These are phyloP conservation scores for Epichloe brachyelytri DNA, from an alignment of 2,329 filamentous ascomycete species.

Conservation along the genomic window DNA sequence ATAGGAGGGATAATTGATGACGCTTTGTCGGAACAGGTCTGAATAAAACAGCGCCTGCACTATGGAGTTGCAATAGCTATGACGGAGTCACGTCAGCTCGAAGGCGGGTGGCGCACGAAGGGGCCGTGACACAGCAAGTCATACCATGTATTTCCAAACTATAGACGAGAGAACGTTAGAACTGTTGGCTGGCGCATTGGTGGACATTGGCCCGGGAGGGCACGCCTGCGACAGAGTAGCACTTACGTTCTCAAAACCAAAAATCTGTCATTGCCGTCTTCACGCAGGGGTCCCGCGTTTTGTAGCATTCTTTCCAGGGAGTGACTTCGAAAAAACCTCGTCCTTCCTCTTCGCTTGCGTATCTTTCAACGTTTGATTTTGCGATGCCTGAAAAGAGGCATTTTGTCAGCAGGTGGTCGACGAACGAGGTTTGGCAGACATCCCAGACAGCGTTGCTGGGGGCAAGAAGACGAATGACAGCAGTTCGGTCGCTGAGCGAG, in stretches of 20 bases:
- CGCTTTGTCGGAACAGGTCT: constrained; percentile 81
- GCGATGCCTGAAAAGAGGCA: constrained; percentile 27
- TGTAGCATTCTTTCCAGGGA: constrained; percentile 64
- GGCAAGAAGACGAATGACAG: not conserved
- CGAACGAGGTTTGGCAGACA: constrained; percentile 8
- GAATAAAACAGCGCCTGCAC: constrained; percentile 96
- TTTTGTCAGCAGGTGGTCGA: constrained; percentile 19
- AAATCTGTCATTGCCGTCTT: constrained; percentile 96
- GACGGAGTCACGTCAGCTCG: not conserved
- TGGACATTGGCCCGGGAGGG: not conserved
- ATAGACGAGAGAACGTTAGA: constrained; percentile 6
- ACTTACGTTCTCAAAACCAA: constrained; percentile 93
- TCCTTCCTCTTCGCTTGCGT: constrained; percentile 41
- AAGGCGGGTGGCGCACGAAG: not conserved
- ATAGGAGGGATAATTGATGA: constrained; percentile 76
- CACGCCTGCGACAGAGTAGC: constrained; percentile 1
- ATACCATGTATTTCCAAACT: constrained; percentile 98
- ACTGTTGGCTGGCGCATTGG: not conserved
- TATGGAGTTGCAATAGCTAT: constrained; percentile 95
- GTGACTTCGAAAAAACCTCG: constrained; percentile 45
- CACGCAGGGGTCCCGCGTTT: constrained; percentile 65
- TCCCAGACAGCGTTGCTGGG: not conserved
- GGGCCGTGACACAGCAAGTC: not conserved
- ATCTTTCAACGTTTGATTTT: constrained; percentile 32
- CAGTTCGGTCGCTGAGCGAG: not conserved